Evolutionary conservation across 2,329 filamentous ascomycete species (phyloP), one percentile per base, ranked within the genome.

Genomic region (Venturiaceae sp.): DNA sequence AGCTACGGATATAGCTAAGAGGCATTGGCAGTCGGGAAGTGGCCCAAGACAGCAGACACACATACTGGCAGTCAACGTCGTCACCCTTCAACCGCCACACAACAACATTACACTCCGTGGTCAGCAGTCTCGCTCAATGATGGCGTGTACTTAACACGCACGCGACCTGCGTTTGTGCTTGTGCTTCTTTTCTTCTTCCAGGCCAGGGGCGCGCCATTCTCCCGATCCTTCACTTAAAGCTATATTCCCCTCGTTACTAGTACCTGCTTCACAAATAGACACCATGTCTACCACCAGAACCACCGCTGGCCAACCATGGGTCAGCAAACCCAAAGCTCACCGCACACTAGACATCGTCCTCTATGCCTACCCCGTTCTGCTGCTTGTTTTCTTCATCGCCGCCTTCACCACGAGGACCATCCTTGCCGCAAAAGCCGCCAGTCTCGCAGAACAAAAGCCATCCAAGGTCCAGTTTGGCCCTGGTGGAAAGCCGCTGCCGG

Each of bases 401-500:
- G 78, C 80, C 62, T 87, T 88, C 67, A 78, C 85, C 58, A 67
- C 75, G 63, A 81, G 81, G 68, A 85, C 83, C 65, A 79, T 88
- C 62, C 67, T 79, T 61, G 75, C 77, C 21, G 77, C 80, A 39
- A 72, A 72, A 64, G 78, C 70, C 63, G 64, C 65, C 60, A 72
- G 71, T 67, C 19, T 21, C 26, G 55, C 74, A 64, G 74, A 76
- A 62, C 71, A 72, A n/a, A 26, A 44, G 6, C 26, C 41, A 26
- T 26, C 7, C n/a, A 55, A 70, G 76, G 65, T 68, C 73, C 80
- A 82, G 63, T 84, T 80, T 57, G 92, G 92, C n/a, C 91, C 92
- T 1, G 92, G 90, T 58, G 92, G 92, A 64, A 92, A 95, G 71
- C 90, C 90, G 34, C 77, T 96, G 57, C 91, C 90, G 60, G 14